These are phyloP conservation scores for Paramecium caudatum DNA, from an alignment of 73 alveolate species.

Conservation along the genomic window DNA sequence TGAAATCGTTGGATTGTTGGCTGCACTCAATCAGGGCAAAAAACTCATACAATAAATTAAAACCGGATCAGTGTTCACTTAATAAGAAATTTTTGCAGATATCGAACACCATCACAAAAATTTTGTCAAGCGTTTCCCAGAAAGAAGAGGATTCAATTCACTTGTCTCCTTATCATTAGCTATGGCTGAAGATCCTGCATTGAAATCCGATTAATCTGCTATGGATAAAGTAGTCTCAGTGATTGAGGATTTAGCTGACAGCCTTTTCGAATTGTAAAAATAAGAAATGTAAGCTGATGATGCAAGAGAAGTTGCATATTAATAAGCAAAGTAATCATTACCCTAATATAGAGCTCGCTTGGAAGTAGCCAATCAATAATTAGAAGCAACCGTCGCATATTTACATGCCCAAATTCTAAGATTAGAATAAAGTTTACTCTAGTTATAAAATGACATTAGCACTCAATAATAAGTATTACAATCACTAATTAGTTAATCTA, in stretches of 20 bases:
- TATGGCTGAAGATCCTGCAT: constrained; percentile 48
- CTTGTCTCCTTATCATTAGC: constrained; percentile 36
- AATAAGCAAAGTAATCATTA: constrained; percentile 11
- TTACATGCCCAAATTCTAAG: constrained; percentile 1
- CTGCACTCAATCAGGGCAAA: constrained; percentile 45
- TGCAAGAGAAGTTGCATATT: constrained; percentile 63
- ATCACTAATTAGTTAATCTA: background rate
- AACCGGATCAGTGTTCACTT: constrained; percentile 33
- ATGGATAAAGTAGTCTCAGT: constrained; percentile 9
- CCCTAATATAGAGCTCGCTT: constrained; percentile 6
- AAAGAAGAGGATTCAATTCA: constrained; percentile 36
- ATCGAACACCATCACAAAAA: constrained; percentile 50
- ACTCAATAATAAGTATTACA: background rate
- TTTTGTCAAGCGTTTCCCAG: constrained; percentile 33
- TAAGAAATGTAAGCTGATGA: constrained; percentile 66
- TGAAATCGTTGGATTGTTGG: constrained; percentile 27
- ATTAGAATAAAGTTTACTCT: constrained; percentile 19
- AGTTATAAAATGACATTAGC: constrained; percentile 42
- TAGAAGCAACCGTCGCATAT: constrained; percentile 56
- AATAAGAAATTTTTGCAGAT: constrained; percentile 44
- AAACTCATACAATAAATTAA: background rate
- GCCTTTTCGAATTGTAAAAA: constrained; percentile 32
- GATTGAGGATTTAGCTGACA: constrained; percentile 59
- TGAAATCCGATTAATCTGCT: constrained; percentile 48
- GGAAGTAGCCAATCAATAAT: constrained; percentile 21